Base-by-base conservation (phyloP, 495 filamentous ascomycete species). In the Penicillium desertorum region DNA sequence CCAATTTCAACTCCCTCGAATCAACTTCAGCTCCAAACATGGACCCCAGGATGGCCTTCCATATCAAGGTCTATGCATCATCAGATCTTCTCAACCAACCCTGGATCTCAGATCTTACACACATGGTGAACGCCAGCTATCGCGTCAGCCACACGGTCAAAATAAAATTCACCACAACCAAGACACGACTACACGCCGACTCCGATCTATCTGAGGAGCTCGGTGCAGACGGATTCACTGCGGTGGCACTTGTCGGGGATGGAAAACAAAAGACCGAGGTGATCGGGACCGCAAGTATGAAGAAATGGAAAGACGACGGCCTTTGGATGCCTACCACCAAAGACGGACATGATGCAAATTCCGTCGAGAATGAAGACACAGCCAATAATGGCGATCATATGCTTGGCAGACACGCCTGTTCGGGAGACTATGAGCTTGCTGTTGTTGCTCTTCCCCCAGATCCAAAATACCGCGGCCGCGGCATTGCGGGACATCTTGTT, bases 261-360 rank as follows among this genome's bases (percentile, higher is more conserved):
- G 36, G 3, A 17, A 39, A n/a, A 39, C 14, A 42, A 37, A 47
- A 50, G 1, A 9, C 5, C 27, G 44, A 62, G 17, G 50, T 62
- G 10, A 48, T 62, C n/a, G 59, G 59, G 22, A 58, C 59, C 5
- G 59, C 59, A 16, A 62, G 59, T 51, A 49, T 62, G 55, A 62
- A 62, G 45, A 50, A 29, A 14, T 62, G 59, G 56, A 62, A 58
- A 54, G 56, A 62, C n/a, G 59, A 62, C 23, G 55, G 50, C 3
- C 49, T 62, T 20, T 62, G 56, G 59, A 39, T 10, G 20, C 54
- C 59, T 34, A n/a, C 20, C 23, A 44, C 57, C n/a, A 16, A 57
- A 23, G 20, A 51, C 10, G 45, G 34, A 16, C 36, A 39, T n/a
- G 34, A 37, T 34, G 4, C 32, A 14, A 14, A 34, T 14, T 10